Evolutionary conservation across 116 monocot species (phyloP).

Genomic region (Dioscorea cayenensis): DNA sequence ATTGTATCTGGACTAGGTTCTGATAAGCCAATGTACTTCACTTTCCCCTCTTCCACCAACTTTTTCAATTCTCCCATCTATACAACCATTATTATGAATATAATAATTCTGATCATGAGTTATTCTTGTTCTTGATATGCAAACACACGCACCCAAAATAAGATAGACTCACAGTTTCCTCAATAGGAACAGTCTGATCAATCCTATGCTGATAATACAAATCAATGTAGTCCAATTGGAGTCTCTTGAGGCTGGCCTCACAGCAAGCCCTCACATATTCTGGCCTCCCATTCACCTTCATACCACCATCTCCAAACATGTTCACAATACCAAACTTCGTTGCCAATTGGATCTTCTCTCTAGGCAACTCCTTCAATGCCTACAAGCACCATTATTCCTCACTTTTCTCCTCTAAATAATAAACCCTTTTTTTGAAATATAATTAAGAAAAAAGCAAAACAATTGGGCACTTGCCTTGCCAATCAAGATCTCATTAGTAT

Average conservation of each 20-base stretch:
- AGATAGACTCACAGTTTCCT: no score
- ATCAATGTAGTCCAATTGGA: slow-evolving; percentile 40
- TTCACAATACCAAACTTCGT: slow-evolving; percentile 34
- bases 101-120: no score
- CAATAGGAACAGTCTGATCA: slow-evolving; percentile 9
- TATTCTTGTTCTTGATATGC: no score
- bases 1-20: slow-evolving; percentile 23
- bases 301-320: not conserved
- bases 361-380: slow-evolving; percentile 39
- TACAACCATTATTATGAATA: no score
- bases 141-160: no score
- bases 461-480: no score
- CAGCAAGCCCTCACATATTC: slow-evolving; percentile 48
- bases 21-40: slow-evolving; percentile 23
- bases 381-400: slow-evolving; percentile 2
- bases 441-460: no score
- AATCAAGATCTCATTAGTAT: no score
- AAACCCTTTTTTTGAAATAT: no score
- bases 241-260: slow-evolving; percentile 43
- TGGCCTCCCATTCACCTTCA: slow-evolving; percentile 19
- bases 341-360: slow-evolving; percentile 37
- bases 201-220: slow-evolving; percentile 41
- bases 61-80: no score
- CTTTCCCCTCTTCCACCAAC: no score
- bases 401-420: no score